Evolutionary conservation across 352 stramenopile genomes (phyloP), one percentile per base, ranked within the genome.

Genomic region (Phytophthora lateralis): DNA sequence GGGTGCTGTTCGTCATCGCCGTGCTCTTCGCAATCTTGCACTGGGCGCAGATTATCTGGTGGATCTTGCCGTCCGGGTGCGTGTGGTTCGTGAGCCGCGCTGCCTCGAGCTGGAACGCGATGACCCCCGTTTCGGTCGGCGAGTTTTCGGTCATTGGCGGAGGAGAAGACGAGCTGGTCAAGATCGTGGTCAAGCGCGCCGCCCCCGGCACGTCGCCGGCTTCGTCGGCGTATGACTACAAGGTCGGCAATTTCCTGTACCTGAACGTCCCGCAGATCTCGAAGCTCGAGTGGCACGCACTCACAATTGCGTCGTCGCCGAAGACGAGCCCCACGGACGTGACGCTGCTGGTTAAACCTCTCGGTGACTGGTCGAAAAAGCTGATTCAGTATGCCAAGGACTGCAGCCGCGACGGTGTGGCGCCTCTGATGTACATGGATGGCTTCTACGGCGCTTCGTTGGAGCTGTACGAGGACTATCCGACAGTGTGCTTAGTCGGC

Each of bases 31-130:
- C 74, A 6, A 79, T 87, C 47, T 47, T 89, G 50, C 80, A 89
- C 38, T 87, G 74, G 71, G 63, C 68, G 15, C 72, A 82, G 42
- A 85, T 87, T 38, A 73, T 89, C 43, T 79, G 77, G 71, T 87
- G 76, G 80, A 77, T 89, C 35, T 52, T 84, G 10, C 72, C 74
- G 0, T 69, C 77, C 0, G 72, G 71, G 9, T 72, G 83, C 15
- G 55, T 88, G 17, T 89, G 77, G 71, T 76, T 87, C 38, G 66
- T 87, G 24, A 82, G 75, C 27, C 74, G 77, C 17, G 75, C 75
- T 44, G 56, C 62, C 11, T 86, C 73, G 18, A 74, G 62, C 34
- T 77, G 65, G 68, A 88, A 85, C 35, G 55, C 66, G 6, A 69
- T 78, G 50, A 69, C 62, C 2, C 70, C 80, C 8, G 74, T 88